Evolutionary conservation across 495 filamentous ascomycete genomes (phyloP).

Genomic region (Trichoderma gamsii): DNA sequence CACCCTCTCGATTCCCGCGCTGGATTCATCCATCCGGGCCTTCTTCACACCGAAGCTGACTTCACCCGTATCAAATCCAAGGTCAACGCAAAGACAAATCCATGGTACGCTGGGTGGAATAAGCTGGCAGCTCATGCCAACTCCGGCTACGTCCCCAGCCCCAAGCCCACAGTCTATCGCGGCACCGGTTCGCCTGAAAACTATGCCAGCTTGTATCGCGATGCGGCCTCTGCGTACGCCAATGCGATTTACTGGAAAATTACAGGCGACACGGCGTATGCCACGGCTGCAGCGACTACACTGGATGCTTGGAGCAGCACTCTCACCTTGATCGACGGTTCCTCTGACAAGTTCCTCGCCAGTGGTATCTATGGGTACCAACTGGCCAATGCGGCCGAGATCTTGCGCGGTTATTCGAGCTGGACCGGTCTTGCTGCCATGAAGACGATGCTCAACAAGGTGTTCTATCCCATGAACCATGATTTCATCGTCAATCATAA

Average conservation of each 20-base stretch:
- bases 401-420: constrained; percentile 33
- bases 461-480: constrained; percentile 35
- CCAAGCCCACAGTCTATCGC: constrained; percentile 30
- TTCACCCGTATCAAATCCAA: constrained; percentile 31
- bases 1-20: constrained; percentile 12
- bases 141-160: constrained; percentile 22
- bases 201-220: constrained; percentile 32
- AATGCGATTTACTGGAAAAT: constrained; percentile 38
- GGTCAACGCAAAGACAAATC: constrained; percentile 26
- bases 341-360: constrained; percentile 35
- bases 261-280: constrained; percentile 32
- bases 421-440: constrained; percentile 29
- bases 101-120: constrained; percentile 35
- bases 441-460: constrained; percentile 27
- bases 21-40: constrained; percentile 25
- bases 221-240: constrained; percentile 36
- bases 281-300: constrained; percentile 29
- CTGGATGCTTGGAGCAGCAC: constrained; percentile 37
- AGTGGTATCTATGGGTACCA: constrained; percentile 43
- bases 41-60: constrained; percentile 35
- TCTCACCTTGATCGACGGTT: constrained; percentile 31
- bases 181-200: constrained; percentile 33
- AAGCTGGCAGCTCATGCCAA: constrained; percentile 29
- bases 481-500: constrained; percentile 32
- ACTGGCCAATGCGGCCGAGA: constrained; percentile 41